These are phyloP conservation scores for Neurospora intermedia DNA, from an alignment of 495 filamentous ascomycete genomes.

Conservation along the genomic window DNA sequence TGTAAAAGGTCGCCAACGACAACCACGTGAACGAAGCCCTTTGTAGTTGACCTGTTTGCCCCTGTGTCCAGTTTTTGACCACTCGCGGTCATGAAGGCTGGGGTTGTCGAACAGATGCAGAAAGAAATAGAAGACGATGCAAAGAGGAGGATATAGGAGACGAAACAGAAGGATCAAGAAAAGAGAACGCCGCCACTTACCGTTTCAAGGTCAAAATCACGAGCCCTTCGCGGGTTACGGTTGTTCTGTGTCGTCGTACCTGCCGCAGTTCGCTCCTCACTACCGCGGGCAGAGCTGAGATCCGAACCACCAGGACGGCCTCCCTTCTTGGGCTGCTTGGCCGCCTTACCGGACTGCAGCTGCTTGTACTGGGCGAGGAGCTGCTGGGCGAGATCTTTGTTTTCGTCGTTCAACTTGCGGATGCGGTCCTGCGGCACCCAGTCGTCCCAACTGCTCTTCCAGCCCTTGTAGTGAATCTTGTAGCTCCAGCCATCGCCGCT, in stretches of 20 bases:
- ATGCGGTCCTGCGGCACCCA: constrained; percentile 94
- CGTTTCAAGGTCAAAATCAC: constrained; percentile 77
- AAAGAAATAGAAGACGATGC: neutral
- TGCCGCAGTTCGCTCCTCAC: constrained; percentile 68
- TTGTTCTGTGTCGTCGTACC: constrained; percentile 46
- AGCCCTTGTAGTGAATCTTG: constrained; percentile 95
- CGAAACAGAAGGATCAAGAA: constrained; percentile 8
- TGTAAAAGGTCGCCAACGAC: neutral
- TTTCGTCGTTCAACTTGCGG: constrained; percentile 88
- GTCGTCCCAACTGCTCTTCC: constrained; percentile 99
- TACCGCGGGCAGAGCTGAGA: constrained; percentile 67
- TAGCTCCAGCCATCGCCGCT: constrained; percentile 71
- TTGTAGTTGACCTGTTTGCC: neutral
- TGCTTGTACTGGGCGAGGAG: constrained; percentile 46
- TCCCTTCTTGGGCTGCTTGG: constrained; percentile 43
- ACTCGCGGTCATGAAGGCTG: neutral
- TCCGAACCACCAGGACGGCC: constrained; percentile 59
- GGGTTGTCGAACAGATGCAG: neutral
- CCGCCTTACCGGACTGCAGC: constrained; percentile 31
- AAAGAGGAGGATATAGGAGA: neutral
- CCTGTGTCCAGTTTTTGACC: neutral
- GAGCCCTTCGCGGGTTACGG: constrained; percentile 54
- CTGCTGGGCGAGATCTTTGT: constrained; percentile 69
- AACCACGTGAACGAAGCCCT: neutral
- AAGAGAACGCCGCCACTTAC: constrained; percentile 40